Base-by-base conservation (phyloP, 352 stramenopile species). In the Globisporangium camurandrum region DNA sequence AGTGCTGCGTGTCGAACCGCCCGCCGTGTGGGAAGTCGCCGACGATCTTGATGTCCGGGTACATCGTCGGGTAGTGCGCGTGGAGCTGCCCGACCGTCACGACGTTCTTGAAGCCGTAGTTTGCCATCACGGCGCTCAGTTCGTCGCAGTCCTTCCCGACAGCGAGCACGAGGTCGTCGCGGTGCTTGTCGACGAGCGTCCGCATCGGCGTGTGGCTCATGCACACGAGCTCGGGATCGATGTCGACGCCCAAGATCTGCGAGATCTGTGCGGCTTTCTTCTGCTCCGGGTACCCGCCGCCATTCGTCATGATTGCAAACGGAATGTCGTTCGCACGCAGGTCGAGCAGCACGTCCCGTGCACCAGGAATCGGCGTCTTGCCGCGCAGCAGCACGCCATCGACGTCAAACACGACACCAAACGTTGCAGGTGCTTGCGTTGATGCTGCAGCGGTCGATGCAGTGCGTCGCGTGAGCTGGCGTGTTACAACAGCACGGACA, bases 271-370 rank as follows among this genome's bases (percentile, higher is more conserved):
- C 51, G 33, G 82, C 78, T 56, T 91, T 93, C 49, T 74, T 87
- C n/a, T 66, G 58, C 53, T 93, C 82, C 2, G 64, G 59, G 62
- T 88, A 88, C n/a, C 82, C 82, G 34, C 82, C 82, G 44, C 79
- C 82, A 46, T 93, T 93, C 42, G 82, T 93, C 82, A 93, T 90
- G 61, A 93, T 88, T 37, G 78, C 76, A 46, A 79, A 89, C 55
- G 82, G 82, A 42, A 80, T 80, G 36, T 78, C 53, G 36, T 69
- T 66, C 33, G 66, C 61, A 34, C 77, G 43, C 34, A 93, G 65
- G 30, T 87, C 74, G 36, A 83, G 50, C n/a, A 93, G 60, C 45
- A 91, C 79, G 17, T 86, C 64, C 4, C 57, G 65, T 3, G 82
- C 82, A 5, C 82, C 82, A 0, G 79, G 75, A 33, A 93, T 81